Percentiles rank a stretch among this genome's conserved stretches.
Evolutionary conservation across 495 filamentous ascomycete species (phyloP).

Genomic region (Tuber aestivum): DNA sequence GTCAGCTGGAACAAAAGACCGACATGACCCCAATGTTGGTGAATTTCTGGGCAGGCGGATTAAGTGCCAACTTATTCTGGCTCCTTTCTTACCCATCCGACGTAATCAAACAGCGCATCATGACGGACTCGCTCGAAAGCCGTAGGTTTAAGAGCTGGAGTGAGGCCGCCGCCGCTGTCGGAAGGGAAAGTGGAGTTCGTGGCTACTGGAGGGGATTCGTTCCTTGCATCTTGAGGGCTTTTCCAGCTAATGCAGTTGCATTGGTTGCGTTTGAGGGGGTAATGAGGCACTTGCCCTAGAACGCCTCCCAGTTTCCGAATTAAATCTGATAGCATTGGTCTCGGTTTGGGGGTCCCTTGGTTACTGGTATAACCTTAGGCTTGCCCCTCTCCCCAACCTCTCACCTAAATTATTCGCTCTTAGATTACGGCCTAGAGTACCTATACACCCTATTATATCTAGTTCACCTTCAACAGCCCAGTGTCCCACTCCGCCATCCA

Average conservation of each 20-base stretch:
- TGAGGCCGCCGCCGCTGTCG: conserved; percentile 72
- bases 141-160: conserved; percentile 69
- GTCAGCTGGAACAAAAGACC: conserved; percentile 59
- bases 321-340: background rate
- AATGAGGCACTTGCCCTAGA: conserved; percentile 68
- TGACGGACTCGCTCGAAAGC: conserved; percentile 83
- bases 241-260: conserved; percentile 93
- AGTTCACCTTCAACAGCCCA: background rate
- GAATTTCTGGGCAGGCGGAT: conserved; percentile 95
- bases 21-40: conserved; percentile 68
- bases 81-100: conserved; percentile 83
- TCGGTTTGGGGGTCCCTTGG: background rate
- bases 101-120: conserved; percentile 95
- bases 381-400: background rate
- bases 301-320: background rate
- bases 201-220: conserved; percentile 93
- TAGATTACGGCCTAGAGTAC: background rate
- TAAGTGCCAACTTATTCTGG: conserved; percentile 93
- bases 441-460: background rate
- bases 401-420: background rate
- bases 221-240: conserved; percentile 87
- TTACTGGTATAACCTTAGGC: background rate
- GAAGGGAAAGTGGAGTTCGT: conserved; percentile 61
- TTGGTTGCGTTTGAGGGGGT: conserved; percentile 87
- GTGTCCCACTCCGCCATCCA: background rate